Percentiles rank a stretch among this genome's conserved stretches.
These are phyloP conservation scores for Fusarium sp. DNA, from an alignment of 2,329 filamentous ascomycete genomes.

Conservation along the genomic window DNA sequence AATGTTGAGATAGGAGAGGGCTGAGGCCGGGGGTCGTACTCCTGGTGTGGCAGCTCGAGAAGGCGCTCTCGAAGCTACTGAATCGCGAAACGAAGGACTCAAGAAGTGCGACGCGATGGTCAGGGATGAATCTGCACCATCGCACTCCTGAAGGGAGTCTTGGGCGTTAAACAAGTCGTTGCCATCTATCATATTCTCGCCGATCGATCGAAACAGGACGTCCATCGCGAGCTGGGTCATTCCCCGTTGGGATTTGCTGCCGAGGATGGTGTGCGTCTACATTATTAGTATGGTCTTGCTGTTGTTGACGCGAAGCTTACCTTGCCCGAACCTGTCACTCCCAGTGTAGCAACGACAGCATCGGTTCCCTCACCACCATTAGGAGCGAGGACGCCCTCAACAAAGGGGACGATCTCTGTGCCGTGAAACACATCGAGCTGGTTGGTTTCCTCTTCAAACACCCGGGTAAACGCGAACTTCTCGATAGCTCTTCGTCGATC, in stretches of 20 bases:
- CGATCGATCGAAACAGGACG: slow-evolving; percentile 85
- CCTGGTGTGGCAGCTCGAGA: slow-evolving; percentile 77
- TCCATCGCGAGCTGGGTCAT: slow-evolving; percentile 93
- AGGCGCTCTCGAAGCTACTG: slow-evolving; percentile 64
- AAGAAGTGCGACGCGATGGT: slow-evolving; percentile 80
- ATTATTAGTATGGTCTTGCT: background rate
- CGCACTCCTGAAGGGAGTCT: slow-evolving; percentile 78
- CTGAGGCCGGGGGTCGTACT: slow-evolving; percentile 63
- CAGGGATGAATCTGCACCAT: slow-evolving; percentile 83
- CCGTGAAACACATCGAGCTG: slow-evolving; percentile 90
- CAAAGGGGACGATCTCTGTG: slow-evolving; percentile 77
- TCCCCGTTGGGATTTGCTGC: slow-evolving; percentile 85
- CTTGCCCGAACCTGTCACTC: slow-evolving; percentile 96
- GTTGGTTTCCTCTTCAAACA: slow-evolving; percentile 87
- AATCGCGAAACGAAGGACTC: slow-evolving; percentile 80
- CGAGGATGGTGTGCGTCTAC: slow-evolving; percentile 95
- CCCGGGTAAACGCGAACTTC: slow-evolving; percentile 91
- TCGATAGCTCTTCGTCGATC: slow-evolving; percentile 91
- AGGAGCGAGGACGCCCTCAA: slow-evolving; percentile 83
- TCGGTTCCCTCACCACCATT: slow-evolving; percentile 83
- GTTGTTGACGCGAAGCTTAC: slow-evolving; percentile 58
- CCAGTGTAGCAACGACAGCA: slow-evolving; percentile 89
- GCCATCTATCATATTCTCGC: slow-evolving; percentile 74
- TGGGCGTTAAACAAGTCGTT: slow-evolving; percentile 70
- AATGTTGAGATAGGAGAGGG: slow-evolving; percentile 48